Conservation (phyloP, 345 rosid species). For the Turritis glabra region DNA sequence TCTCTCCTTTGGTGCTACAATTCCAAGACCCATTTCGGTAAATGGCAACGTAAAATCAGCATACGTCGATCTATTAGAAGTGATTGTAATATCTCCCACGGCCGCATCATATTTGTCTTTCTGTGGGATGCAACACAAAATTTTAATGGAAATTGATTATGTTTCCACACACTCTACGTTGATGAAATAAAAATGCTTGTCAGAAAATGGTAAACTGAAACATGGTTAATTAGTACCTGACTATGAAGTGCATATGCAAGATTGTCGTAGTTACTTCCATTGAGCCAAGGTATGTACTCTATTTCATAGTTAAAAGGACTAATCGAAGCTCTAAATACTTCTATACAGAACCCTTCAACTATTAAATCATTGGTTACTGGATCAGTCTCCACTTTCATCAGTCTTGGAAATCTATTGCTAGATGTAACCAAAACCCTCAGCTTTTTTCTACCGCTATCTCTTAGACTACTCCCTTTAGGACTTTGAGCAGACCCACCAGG, state of each 20-base stretch:
- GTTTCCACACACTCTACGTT: background rate
- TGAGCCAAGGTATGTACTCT: slow-evolving; percentile 24
- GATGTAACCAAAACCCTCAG: slow-evolving; percentile 45
- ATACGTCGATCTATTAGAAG: slow-evolving; percentile 31
- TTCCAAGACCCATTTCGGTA: slow-evolving; percentile 46
- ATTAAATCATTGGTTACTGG: background rate
- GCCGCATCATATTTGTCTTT: slow-evolving; percentile 47
- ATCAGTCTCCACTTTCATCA: slow-evolving; percentile 23
- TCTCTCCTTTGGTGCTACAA: slow-evolving; percentile 43
- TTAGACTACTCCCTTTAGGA: slow-evolving; percentile 19
- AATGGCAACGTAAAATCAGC: slow-evolving; percentile 57
- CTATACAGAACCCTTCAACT: slow-evolving; percentile 29
- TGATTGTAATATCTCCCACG: slow-evolving; percentile 52
- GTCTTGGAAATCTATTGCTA: slow-evolving; percentile 30
- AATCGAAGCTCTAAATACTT: slow-evolving; percentile 29
- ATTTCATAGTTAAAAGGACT: slow-evolving; percentile 24
- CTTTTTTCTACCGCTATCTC: background rate
- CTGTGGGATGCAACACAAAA: slow-evolving; percentile 4
- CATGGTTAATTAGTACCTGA: slow-evolving; percentile 28
- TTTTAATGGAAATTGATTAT: background rate
- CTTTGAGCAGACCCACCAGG: slow-evolving; percentile 38
- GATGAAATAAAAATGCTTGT: background rate
- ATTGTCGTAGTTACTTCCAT: slow-evolving; percentile 26
- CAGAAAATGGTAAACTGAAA: background rate
- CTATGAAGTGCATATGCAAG: slow-evolving; percentile 22